Conservation (phyloP, 345 rosid genomes). For the Fremontodendron californicum region DNA sequence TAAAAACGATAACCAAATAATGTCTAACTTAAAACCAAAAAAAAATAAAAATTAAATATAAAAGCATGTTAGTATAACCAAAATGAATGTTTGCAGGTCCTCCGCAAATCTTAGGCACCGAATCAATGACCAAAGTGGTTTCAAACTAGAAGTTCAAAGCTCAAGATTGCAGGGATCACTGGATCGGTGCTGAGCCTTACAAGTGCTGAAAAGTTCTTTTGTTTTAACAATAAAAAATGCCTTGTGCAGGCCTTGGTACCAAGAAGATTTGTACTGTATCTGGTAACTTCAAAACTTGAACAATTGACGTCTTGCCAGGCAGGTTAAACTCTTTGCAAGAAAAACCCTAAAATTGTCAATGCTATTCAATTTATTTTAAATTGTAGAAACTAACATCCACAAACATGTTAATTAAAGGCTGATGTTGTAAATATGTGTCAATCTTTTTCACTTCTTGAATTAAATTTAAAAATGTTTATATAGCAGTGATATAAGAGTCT, state of each 20-base stretch:
- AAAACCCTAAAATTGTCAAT: neutral
- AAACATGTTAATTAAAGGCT: neutral
- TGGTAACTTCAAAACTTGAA: slow-evolving; percentile 17
- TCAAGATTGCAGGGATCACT: slow-evolving; percentile 18
- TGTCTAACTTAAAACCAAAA: neutral
- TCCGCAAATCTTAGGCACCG: slow-evolving; percentile 9
- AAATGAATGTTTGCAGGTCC: slow-evolving; percentile 16
- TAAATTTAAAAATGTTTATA: no score
- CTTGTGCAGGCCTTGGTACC: slow-evolving; percentile 10
- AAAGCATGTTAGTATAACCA: slow-evolving; percentile 6
- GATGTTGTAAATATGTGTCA: neutral
- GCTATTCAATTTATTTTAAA: neutral
- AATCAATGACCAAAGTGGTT: slow-evolving; percentile 15
- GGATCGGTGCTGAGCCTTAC: neutral
- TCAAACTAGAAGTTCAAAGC: slow-evolving; percentile 13
- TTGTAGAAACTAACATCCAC: neutral
- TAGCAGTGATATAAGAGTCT: no score
- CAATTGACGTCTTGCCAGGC: neutral
- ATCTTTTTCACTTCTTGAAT: no score
- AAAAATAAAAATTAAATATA: neutral
- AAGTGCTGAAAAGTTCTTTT: slow-evolving; percentile 15
- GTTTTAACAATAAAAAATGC: slow-evolving; percentile 12
- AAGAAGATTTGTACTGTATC: slow-evolving; percentile 14
- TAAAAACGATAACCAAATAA: neutral
- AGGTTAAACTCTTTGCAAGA: neutral